Percentiles rank a stretch among this genome's conserved stretches.
Evolutionary conservation across 2,329 filamentous ascomycete species (phyloP).

Genomic region (Aspergillus quadrilineatus): DNA sequence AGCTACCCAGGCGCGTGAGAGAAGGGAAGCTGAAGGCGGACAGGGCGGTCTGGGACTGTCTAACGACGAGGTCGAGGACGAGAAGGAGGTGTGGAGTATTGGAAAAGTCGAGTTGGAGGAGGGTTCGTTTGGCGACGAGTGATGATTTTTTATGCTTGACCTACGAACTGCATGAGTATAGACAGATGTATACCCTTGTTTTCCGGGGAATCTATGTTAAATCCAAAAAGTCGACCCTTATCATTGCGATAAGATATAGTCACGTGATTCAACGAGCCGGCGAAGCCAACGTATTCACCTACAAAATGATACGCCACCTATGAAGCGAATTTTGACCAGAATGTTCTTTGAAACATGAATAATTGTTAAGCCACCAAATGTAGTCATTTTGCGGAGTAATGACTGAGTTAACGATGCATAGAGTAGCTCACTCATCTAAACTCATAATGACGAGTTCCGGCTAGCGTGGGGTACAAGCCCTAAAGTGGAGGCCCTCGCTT

Average conservation of each 20-base stretch:
- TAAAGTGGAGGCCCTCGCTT: slow-evolving; percentile 42
- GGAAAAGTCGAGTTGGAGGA: slow-evolving; percentile 83
- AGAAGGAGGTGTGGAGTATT: slow-evolving; percentile 93
- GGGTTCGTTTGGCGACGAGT: slow-evolving; percentile 37
- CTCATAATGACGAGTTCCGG: neutral
- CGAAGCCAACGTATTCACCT: neutral
- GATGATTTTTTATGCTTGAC: slow-evolving; percentile 22
- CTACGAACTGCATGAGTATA: slow-evolving; percentile 16
- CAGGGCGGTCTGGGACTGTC: slow-evolving; percentile 80
- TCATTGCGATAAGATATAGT: neutral
- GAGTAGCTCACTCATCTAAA: neutral
- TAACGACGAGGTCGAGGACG: slow-evolving; percentile 90
- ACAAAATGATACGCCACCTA: neutral
- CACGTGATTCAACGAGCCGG: neutral
- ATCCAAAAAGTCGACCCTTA: slow-evolving; percentile 9
- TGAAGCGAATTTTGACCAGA: neutral
- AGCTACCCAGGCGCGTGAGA: slow-evolving; percentile 82
- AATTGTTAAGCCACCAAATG: neutral
- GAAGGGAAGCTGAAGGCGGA: slow-evolving; percentile 87
- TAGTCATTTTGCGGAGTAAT: neutral
- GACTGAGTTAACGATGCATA: neutral
- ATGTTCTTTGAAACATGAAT: neutral
- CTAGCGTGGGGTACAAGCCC: slow-evolving; percentile 33
- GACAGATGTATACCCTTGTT: slow-evolving; percentile 28
- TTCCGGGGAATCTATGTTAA: slow-evolving; percentile 15